Evolutionary conservation across 1,139 yeast genomes (phyloP), one percentile per base, ranked within the genome.

Genomic region (Zygosaccharomyces sapae): DNA sequence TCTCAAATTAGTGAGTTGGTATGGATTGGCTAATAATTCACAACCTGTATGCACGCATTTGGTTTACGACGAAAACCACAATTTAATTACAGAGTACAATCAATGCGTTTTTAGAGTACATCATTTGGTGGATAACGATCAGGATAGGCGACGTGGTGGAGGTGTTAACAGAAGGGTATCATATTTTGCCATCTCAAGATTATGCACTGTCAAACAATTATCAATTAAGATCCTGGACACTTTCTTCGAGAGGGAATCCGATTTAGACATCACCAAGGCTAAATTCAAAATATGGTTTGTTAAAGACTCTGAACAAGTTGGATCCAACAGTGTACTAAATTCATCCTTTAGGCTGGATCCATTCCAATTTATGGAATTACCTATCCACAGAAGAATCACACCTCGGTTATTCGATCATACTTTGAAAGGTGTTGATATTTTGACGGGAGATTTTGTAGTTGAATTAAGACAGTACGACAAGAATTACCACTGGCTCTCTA

Each of bases 91-190:
- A 25, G 89, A 83, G 57, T 69, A 75, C 43, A 70, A 69, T 47
- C 82, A 81, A 25, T 76, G 81, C 1, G 61, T 65, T 16, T 78
- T 82, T 49, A 60, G 69, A 13, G 63, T 83, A 3, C 87, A 82
- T 57, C 71, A 75, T 41, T 60, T 83, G 38, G 66, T 72, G 1
- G 50, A 50, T 1, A 53, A 50, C 4, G 46, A 45, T 12, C 50
- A 30, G 20, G 54, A 37, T 18, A 68, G 67, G 42, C 58, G 57
- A 50, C 40, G 47, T 39, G 33, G 49, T 40, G 10, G 10, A 9
- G 30, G 30, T 9, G 8, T 27, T 9, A 53, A 46, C 49, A 54
- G 47, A 33, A 52, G 49, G 18, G 51, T 46, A 30, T 47, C 50
- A 6, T 52, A 44, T 45, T 53, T 58, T 41, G 51, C 59, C 3